Percentiles rank a stretch among this genome's conserved stretches.
phyloP scores from a whole-genome alignment of 371 early-diverging fungal genomes.

The Syncephalis plumigaleata region DNA sequence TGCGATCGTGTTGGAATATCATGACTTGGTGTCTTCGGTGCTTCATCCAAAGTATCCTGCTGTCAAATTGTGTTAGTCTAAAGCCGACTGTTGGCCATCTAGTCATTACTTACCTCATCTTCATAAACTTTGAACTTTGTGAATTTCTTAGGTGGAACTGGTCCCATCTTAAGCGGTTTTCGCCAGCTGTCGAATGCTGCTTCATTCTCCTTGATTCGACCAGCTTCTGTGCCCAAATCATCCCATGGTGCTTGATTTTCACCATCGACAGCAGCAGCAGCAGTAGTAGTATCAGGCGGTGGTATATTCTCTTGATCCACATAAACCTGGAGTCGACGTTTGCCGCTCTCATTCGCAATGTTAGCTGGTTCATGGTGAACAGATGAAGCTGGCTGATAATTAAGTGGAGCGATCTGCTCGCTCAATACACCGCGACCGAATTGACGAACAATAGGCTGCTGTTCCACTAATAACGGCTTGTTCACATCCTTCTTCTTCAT shows the following conservation, averaged over 20 bases:
- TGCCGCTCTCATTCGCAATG: constrained; percentile 1
- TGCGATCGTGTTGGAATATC: not conserved
- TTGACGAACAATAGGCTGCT: constrained; percentile 12
- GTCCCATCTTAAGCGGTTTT: constrained; percentile 12
- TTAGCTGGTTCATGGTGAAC: no score
- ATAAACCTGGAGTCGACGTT: not conserved
- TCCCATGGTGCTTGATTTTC: constrained; percentile 10
- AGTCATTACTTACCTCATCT: constrained; percentile 7
- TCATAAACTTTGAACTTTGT: constrained; percentile 17
- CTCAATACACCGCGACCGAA: constrained; percentile 16
- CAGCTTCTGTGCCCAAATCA: constrained; percentile 19
- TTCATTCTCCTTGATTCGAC: constrained; percentile 21
- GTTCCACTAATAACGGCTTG: not conserved
- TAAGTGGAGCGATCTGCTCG: constrained; percentile 12
- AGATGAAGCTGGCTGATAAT: constrained; percentile 6
- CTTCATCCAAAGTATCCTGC: not conserved
- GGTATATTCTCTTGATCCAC: not conserved
- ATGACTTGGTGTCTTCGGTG: not conserved
- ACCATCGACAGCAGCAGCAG: not conserved
- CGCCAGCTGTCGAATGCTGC: constrained; percentile 17
- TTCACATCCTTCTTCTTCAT: not conserved
- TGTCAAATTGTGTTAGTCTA: not conserved
- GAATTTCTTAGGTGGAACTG: not conserved
- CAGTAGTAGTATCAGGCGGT: constrained; percentile 3
- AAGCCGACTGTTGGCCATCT: not conserved